Evolutionary conservation across 2,329 filamentous ascomycete genomes (phyloP).

Genomic region (Alternaria gaisen): DNA sequence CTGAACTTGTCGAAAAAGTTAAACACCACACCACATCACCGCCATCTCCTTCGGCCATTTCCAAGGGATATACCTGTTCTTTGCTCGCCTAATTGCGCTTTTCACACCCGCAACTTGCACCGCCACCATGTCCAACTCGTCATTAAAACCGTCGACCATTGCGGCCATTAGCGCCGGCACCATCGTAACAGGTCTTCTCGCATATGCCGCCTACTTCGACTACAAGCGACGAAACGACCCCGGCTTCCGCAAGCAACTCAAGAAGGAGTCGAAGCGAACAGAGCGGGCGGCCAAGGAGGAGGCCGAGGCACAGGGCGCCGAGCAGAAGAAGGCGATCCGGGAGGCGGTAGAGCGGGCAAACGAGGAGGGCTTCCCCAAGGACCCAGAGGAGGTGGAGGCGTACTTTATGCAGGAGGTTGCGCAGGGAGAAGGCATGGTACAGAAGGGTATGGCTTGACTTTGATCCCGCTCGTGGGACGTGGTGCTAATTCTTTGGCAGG

Average conservation of each 20-base stretch:
- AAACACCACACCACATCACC: conserved; percentile 21
- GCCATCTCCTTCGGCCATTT: conserved; percentile 18
- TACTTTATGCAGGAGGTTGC: conserved; percentile 98
- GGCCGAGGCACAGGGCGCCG: conserved; percentile 69
- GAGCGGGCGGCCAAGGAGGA: conserved; percentile 76
- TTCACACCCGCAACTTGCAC: conserved; percentile 12
- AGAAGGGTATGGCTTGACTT: conserved; percentile 69
- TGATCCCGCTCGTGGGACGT: not conserved
- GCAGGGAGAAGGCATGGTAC: conserved; percentile 81
- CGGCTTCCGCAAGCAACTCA: conserved; percentile 69
- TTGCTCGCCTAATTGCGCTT: conserved; percentile 3
- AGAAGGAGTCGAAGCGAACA: conserved; percentile 78
- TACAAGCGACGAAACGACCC: conserved; percentile 70
- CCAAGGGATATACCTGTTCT: conserved; percentile 9
- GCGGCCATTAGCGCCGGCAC: conserved; percentile 67
- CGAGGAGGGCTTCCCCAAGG: conserved; percentile 88
- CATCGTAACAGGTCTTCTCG: conserved; percentile 66
- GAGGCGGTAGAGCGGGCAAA: conserved; percentile 80
- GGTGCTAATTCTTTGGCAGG: conserved; percentile 56
- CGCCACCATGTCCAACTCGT: conserved; percentile 29
- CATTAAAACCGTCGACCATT: conserved; percentile 57
- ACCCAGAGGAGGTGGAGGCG: conserved; percentile 90
- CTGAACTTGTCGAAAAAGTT: conserved; percentile 21
- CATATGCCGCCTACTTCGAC: conserved; percentile 74
- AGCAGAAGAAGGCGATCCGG: conserved; percentile 78